Evolutionary conservation across 176 grass and related monocot species (phyloP), one percentile per base, ranked within the genome.

Genomic region (Luzula sylvatica): DNA sequence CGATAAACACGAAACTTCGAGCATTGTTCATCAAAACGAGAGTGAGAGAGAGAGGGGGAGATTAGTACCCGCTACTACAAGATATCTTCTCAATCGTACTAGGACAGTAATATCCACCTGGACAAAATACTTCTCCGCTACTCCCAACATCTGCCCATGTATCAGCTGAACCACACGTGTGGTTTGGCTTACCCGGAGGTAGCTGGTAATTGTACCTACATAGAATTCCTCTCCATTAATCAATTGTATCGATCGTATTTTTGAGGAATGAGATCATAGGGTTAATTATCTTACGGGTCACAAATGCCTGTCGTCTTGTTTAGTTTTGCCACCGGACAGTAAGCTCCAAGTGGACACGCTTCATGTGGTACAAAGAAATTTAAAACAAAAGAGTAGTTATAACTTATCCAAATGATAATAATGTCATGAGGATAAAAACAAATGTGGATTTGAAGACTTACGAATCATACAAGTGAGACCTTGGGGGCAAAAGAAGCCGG

Each of bases 391-490:
- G 30, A 8, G 19, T 58, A 58, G 35, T 29, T 35, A 39, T 14
- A 14, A 58, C 14, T 58, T 32, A n/a, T n/a, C n/a, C n/a, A n/a
- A 35, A 7, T 35, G 9, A 35, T 4, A 35, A 35, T 7, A 35
- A 46, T 46, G 43, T 46, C 43, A 46, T 2, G 15, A 18, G 8
- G 3, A 40, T 40, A 40, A 6, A 40, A 40, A 11, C 16, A 61
- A n/a, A n/a, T n/a, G n/a, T n/a, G n/a, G n/a, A n/a, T n/a, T n/a
- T n/a, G n/a, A n/a, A n/a, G n/a, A 61, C 72, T 73, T 66, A 98
- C 92, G 88, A 46, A 94, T 87, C 88, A 94, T 94, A 72, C 88
- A 94, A 47, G 88, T 94, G 51, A 87, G 74, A 18, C 88, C 88
- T 19, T 78, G 88, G 16, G 88, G 88, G 61, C 88, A 94, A 16